Base-by-base conservation (phyloP, 2,329 filamentous ascomycete species). In the Helotiales sp. region DNA sequence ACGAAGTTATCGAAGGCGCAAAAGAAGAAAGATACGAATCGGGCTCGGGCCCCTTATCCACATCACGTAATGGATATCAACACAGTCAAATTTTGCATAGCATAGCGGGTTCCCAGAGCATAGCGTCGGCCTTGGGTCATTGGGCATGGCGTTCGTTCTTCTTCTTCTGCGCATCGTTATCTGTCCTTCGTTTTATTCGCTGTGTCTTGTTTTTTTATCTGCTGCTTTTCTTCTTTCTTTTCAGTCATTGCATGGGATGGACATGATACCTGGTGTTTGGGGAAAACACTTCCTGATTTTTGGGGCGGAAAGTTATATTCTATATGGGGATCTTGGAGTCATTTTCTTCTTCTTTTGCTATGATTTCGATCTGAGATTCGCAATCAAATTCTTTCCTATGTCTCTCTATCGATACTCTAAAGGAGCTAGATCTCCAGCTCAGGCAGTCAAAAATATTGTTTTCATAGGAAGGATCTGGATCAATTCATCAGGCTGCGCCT, bases 1-100 rank as follows among this genome's bases (percentile, higher is more conserved):
- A 75, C 70, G 72, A 75, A 72, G 71, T 76, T 76, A 76, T 74
- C 72, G 74, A 74, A 73, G 75, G 69, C 73, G 71, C 70, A 71
- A 68, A 75, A 71, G 66, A 71, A 71, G 65, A 67, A 64, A 72
- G n/a, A 57, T 50, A 71, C 65, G 67, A 43, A 65, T 52, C 59
- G 69, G 64, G 65, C 54, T 64, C 65, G 49, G 62, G 62, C 65
- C 65, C 58, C 34, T 54, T 60, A 69, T 49, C 61, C 43, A 71
- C 47, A 71, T 34, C 64, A n/a, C n/a, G n/a, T n/a, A 66, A 61
- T 66, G 59, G 60, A 61, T 66, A 67, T 70, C 64, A 65, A 61
- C 64, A 34, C 63, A 69, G 73, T 73, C 64, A 70, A 68, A 45
- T 70, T 72, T 70, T 67, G 70, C 69, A 72, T 75, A 72, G 70